phyloP scores from a whole-genome alignment of 805 yeast species.

The Candida odintsovae region DNA sequence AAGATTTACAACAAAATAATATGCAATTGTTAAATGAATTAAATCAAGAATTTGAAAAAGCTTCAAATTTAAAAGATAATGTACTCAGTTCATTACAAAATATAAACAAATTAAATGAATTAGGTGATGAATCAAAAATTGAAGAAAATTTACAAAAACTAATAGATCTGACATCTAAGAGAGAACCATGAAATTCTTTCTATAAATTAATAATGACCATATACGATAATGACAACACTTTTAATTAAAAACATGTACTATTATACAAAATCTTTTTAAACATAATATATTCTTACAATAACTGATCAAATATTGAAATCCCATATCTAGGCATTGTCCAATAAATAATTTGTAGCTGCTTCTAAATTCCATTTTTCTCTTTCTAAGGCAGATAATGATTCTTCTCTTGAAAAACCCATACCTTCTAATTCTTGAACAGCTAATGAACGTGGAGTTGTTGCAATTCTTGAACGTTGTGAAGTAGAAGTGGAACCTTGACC shows the following conservation, averaged over 20 bases:
- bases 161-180: slow-evolving; percentile 6
- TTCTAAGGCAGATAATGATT: slow-evolving; percentile 63
- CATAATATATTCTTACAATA: background rate
- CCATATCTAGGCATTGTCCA: slow-evolving; percentile 57
- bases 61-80: slow-evolving; percentile 6
- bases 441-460: slow-evolving; percentile 41
- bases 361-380: slow-evolving; percentile 70
- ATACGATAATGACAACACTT: background rate
- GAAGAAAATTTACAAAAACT: slow-evolving; percentile 8
- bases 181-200: background rate
- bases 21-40: slow-evolving; percentile 10
- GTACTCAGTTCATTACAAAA: slow-evolving; percentile 5
- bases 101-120: slow-evolving; percentile 8
- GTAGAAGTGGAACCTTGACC: slow-evolving; percentile 2
- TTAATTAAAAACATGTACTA: background rate
- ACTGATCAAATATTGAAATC: no score
- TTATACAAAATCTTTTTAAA: background rate
- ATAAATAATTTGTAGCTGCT: slow-evolving; percentile 78
- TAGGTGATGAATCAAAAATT: slow-evolving; percentile 7
- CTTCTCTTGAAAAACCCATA: slow-evolving; percentile 77
- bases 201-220: background rate
- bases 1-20: slow-evolving; percentile 9
- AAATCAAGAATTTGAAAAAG: slow-evolving; percentile 8
- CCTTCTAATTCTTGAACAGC: slow-evolving; percentile 77
- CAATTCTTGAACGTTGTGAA: slow-evolving; percentile 26